Evolutionary conservation across 2,329 filamentous ascomycete species (phyloP), one percentile per base, ranked within the genome.

Genomic region (Fusarium mangiferae): DNA sequence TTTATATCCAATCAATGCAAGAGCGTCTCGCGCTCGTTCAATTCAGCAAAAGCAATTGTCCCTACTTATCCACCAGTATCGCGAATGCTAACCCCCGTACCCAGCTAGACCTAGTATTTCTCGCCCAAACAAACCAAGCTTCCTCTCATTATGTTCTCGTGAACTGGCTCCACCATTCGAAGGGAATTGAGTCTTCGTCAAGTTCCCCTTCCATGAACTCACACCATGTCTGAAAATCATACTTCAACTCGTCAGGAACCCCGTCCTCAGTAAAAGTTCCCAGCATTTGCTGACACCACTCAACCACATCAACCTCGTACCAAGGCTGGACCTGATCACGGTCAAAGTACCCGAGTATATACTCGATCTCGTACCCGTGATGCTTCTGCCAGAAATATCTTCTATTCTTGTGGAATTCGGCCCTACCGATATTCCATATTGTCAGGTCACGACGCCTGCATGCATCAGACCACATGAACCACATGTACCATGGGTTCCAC

Each of bases 401-500:
- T 22, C 9, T 30, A 6, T 28, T 17, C 9, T 11, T 4, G 4
- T 15, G 15, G 26, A 48, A 48, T 5, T 7, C 6, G 1, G 9
- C 9, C 28, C 7, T 4, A 3, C 26, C 8, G 13, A 30, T 11
- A 5, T 22, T 48, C 20, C 20, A 28, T 15, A 7, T 48, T 3
- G 30, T 35, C 30, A 51, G 48, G 15, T 51, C 13, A 24, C 18
- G 22, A 35, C 28, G 48, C 5, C 24, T 44, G 6, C 18, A 18
- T 8, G 45, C 56, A 38, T 69, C 51, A 7, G 26, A 11, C 17
- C 46, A 42, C 9, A 48, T 9, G 8, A 52, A 49, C 59, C 52
- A 70, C 15, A 6, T 6, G 13, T 20, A 12, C 67, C 67, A 70
- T n/a, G 66, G 66, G 3, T 55, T 48, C 66, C 59, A 70, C 3